phyloP scores from a whole-genome alignment of 208 protist species.

The Naegleria lovaniensis region DNA sequence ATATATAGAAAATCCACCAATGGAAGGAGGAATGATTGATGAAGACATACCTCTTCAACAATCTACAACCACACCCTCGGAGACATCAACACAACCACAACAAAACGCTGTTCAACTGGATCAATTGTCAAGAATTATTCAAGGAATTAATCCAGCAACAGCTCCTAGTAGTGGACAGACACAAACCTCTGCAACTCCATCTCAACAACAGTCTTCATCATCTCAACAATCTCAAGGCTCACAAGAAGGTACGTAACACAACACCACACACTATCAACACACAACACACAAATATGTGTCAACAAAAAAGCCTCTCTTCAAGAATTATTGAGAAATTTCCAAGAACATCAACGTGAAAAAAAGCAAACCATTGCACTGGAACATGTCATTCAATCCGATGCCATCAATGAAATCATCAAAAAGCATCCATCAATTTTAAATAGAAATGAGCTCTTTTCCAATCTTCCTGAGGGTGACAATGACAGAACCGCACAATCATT shows the following conservation, averaged over 20 bases:
- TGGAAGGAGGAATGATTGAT: background rate
- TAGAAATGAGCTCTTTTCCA: background rate
- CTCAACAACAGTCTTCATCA: conserved; percentile 17
- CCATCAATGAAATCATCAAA: background rate
- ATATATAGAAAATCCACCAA: conserved; percentile 1
- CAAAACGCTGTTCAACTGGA: background rate
- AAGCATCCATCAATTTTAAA: background rate
- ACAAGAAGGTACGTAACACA: background rate
- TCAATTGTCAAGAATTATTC: conserved; percentile 20
- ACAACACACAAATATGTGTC: background rate
- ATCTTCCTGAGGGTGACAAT: conserved; percentile 15
- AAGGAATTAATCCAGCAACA: background rate
- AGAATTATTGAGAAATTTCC: background rate
- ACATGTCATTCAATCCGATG: background rate
- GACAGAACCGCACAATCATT: background rate
- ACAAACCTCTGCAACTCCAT: background rate
- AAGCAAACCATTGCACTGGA: background rate
- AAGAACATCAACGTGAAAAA: background rate
- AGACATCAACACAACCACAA: background rate
- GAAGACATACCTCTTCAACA: background rate
- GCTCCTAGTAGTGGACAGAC: background rate
- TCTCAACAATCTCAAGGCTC: background rate
- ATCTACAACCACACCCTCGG: background rate
- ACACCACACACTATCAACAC: background rate
- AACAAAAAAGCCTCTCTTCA: background rate